Conservation (phyloP, 192 early-diverging fungal species). For the Blastocladiella britannica region DNA sequence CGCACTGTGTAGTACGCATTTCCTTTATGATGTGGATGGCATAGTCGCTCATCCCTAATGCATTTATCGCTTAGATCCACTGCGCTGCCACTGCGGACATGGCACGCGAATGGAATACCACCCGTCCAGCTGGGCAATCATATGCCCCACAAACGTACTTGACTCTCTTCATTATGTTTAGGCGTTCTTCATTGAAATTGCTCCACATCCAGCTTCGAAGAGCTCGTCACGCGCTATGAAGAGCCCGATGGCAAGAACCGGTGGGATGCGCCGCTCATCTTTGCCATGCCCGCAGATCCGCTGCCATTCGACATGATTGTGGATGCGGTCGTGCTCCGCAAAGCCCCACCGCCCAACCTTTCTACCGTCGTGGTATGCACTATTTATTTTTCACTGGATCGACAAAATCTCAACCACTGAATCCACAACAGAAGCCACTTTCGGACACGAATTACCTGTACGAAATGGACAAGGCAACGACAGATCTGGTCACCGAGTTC, state of each 20-base stretch:
- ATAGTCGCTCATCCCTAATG: too few relatives aligned
- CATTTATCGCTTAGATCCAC: conserved; percentile 23
- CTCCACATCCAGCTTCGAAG: conserved; percentile 39
- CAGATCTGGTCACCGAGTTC: conserved; percentile 54
- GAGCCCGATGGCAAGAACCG: conserved; percentile 73
- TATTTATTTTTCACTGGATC: background rate
- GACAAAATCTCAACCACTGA: background rate
- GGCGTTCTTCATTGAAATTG: too few relatives aligned
- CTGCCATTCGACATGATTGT: conserved; percentile 50
- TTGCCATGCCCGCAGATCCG: conserved; percentile 50
- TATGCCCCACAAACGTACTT: conserved; percentile 12
- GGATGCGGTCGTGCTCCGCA: conserved; percentile 48
- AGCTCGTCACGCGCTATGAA: conserved; percentile 73
- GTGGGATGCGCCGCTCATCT: conserved; percentile 96
- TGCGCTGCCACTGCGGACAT: conserved; percentile 30
- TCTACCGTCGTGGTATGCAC: conserved; percentile 50
- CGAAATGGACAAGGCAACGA: conserved; percentile 65
- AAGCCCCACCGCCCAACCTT: conserved; percentile 57
- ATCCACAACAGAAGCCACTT: conserved; percentile 43
- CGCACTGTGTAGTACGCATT: conserved; percentile 63
- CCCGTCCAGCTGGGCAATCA: conserved; percentile 21
- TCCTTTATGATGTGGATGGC: too few relatives aligned
- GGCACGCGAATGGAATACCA: conserved; percentile 31
- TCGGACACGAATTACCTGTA: conserved; percentile 77
- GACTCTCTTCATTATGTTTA: conserved; percentile 1